Evolutionary conservation across 208 protist genomes (phyloP).

Genomic region (Herpetomonas tarakana): DNA sequence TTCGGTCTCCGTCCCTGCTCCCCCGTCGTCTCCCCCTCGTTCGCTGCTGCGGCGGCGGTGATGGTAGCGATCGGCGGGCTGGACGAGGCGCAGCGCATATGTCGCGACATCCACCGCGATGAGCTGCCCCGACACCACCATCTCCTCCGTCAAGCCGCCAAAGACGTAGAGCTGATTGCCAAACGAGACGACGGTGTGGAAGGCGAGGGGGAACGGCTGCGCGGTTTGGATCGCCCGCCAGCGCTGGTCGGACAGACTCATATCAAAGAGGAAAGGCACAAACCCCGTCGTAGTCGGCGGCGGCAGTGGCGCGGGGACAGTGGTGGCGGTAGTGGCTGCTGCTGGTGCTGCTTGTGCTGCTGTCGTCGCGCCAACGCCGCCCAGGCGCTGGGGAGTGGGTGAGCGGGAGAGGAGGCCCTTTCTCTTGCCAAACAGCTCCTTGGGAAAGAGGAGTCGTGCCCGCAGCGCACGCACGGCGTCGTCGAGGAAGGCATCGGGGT

Average conservation of each 20-base stretch:
- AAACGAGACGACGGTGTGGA: constrained; percentile 66
- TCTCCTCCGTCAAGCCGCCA: constrained; percentile 68
- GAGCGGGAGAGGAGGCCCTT: neutral
- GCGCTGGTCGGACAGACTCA: constrained; percentile 48
- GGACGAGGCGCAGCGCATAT: constrained; percentile 54
- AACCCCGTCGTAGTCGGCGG: constrained; percentile 43
- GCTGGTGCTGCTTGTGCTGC: neutral
- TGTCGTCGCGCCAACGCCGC: neutral
- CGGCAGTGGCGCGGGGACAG: neutral
- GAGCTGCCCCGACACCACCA: constrained; percentile 65
- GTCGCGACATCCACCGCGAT: constrained; percentile 54
- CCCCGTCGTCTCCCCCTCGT: neutral
- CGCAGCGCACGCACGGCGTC: constrained; percentile 27
- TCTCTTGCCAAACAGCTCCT: constrained; percentile 12
- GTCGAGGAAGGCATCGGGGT: constrained; percentile 4
- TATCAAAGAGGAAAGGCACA: constrained; percentile 79
- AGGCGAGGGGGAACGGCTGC: constrained; percentile 54
- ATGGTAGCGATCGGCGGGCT: neutral
- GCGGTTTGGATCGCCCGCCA: constrained; percentile 79
- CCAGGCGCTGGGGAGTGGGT: neutral
- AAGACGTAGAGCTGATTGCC: constrained; percentile 68
- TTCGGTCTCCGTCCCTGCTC: neutral
- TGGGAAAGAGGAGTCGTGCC: constrained; percentile 21
- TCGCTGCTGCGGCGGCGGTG: neutral
- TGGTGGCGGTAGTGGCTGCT: constrained; percentile 4